Conservation (phyloP, 2,329 filamentous ascomycete genomes). For the Diaporthe vaccinii region DNA sequence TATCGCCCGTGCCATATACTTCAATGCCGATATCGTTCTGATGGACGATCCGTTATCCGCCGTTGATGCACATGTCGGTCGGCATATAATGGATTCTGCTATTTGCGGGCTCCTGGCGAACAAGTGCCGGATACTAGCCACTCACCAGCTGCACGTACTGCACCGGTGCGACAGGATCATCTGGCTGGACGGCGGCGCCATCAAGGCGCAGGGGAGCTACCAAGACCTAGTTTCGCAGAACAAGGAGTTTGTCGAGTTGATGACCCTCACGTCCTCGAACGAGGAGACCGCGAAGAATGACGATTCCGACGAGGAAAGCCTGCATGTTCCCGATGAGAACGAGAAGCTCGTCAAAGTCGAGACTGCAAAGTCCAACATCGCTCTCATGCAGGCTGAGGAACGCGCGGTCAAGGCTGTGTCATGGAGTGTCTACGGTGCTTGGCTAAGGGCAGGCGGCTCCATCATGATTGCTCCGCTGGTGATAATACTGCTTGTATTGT, state of each 20-base stretch:
- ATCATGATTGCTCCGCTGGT: conserved; percentile 77
- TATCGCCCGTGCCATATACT: conserved; percentile 78
- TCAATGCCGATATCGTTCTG: conserved; percentile 49
- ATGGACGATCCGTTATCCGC: conserved; percentile 52
- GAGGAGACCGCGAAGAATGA: background rate
- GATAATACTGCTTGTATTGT: conserved; percentile 72
- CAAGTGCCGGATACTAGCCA: conserved; percentile 76
- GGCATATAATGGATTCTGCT: conserved; percentile 74
- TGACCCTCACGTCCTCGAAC: conserved; percentile 78
- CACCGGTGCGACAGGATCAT: conserved; percentile 76
- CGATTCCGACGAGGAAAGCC: background rate
- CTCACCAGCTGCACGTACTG: conserved; percentile 77
- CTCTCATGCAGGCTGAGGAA: conserved; percentile 80
- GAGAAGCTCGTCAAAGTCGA: conserved; percentile 66
- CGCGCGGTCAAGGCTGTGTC: conserved; percentile 81
- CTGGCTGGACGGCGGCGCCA: conserved; percentile 73
- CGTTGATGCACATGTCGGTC: conserved; percentile 52
- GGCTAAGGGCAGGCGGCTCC: conserved; percentile 80
- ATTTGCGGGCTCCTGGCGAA: conserved; percentile 76
- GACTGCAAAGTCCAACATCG: conserved; percentile 66
- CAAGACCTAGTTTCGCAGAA: conserved; percentile 73
- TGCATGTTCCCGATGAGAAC: conserved; percentile 74
- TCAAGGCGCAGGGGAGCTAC: conserved; percentile 74
- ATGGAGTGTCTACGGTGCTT: conserved; percentile 84
- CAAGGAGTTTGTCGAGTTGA: conserved; percentile 80